Percentiles rank a stretch among this genome's conserved stretches.
These are phyloP conservation scores for Alternaria ethzedia DNA, from an alignment of 2,329 filamentous ascomycete species.

Conservation along the genomic window DNA sequence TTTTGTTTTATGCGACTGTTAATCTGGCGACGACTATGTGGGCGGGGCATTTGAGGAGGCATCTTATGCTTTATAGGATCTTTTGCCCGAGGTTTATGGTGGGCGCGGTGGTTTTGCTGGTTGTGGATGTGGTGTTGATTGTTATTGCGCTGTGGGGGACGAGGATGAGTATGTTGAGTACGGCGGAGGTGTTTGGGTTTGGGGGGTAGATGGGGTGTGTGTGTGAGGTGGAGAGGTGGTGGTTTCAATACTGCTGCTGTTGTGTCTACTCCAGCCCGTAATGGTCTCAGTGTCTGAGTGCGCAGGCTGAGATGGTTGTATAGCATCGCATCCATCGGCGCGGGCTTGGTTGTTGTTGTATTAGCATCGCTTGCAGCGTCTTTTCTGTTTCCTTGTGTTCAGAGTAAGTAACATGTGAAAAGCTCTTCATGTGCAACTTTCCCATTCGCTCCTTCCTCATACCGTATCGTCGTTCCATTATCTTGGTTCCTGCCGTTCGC, in stretches of 20 bases:
- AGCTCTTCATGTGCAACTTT: background rate
- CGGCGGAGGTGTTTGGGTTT: constrained; percentile 84
- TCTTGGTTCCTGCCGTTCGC: background rate
- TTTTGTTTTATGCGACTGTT: constrained; percentile 82
- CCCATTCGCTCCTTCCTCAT: accelerated
- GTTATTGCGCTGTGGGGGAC: constrained; percentile 75
- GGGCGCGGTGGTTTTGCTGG: constrained; percentile 71
- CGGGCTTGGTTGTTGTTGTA: background rate
- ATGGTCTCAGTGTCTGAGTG: too few relatives aligned
- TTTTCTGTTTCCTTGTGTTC: background rate
- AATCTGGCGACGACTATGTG: constrained; percentile 87
- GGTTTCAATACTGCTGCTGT: background rate
- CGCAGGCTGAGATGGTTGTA: background rate
- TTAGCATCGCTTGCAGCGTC: background rate
- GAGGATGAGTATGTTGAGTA: constrained; percentile 76
- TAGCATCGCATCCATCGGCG: background rate
- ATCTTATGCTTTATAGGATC: constrained; percentile 95
- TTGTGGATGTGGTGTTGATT: constrained; percentile 78
- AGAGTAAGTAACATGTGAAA: too few relatives aligned
- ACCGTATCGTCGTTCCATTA: accelerated
- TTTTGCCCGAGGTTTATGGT: constrained; percentile 93
- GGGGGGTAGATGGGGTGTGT: constrained; percentile 79
- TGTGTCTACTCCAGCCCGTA: too few relatives aligned
- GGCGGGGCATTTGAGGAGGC: constrained; percentile 84
- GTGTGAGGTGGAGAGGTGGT: constrained; percentile 24